Percentiles rank a stretch among this genome's conserved stretches.
phyloP scores from a whole-genome alignment of 768 basidiomycete genomes.

The Botryobasidium botryosum region DNA sequence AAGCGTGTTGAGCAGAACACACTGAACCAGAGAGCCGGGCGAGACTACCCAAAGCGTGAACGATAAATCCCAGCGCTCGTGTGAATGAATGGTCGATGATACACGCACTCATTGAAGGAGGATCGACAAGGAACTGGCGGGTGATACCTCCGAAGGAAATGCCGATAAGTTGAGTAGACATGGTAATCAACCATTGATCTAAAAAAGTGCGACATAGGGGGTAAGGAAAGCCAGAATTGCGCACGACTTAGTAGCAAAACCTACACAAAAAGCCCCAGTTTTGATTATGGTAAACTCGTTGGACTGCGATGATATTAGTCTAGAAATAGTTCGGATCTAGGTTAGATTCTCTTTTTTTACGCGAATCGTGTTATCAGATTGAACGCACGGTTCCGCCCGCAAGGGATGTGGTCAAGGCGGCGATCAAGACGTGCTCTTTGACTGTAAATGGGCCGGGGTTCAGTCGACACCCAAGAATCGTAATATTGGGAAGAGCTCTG shows the following conservation, averaged over 20 bases:
- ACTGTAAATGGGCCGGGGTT: constrained; percentile 17
- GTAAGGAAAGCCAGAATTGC: background rate
- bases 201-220: background rate
- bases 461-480: constrained; percentile 11
- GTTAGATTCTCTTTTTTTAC: constrained; percentile 4
- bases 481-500: constrained; percentile 13
- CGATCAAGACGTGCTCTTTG: constrained; percentile 40
- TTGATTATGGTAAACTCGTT: constrained; percentile 16
- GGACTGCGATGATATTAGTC: constrained; percentile 17
- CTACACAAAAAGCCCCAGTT: constrained; percentile 11
- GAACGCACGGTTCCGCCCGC: constrained; percentile 44
- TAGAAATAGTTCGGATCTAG: constrained; percentile 7
- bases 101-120: constrained; percentile 13
- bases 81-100: background rate
- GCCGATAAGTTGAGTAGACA: constrained; percentile 42
- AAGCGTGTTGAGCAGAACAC: constrained; percentile 61
- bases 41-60: too few species aligned
- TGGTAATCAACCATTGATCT: constrained; percentile 11
- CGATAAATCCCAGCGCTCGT: background rate
- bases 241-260: constrained; percentile 6
- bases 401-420: constrained; percentile 35
- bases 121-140: constrained; percentile 38
- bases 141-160: constrained; percentile 68
- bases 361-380: constrained; percentile 10
- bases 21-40: constrained; percentile 30